These are phyloP conservation scores for Blastobotrys illinoisensis DNA, from an alignment of 1,139 yeast species.

Conservation along the genomic window DNA sequence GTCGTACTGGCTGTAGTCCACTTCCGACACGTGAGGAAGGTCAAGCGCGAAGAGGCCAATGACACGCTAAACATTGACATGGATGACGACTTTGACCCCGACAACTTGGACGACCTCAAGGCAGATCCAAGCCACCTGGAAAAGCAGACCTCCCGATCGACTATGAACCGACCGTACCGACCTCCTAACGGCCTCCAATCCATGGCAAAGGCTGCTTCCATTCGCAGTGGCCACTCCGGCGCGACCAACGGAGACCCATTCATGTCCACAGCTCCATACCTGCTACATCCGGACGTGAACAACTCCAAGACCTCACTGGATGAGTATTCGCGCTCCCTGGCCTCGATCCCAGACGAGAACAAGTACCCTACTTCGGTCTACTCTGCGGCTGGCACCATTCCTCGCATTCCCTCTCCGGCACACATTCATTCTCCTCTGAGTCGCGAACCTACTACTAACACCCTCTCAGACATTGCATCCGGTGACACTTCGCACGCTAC, in stretches of 20 bases:
- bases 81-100: constrained; percentile 21
- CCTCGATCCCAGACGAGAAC: constrained; percentile 14
- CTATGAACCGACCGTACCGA: background rate
- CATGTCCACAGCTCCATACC: constrained; percentile 20
- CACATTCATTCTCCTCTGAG: background rate
- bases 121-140: background rate
- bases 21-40: constrained; percentile 29
- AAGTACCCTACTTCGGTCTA: constrained; percentile 7
- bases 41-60: constrained; percentile 33
- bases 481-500: background rate
- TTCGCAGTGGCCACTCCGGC: constrained; percentile 2
- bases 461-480: background rate
- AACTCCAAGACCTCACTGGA: constrained; percentile 22
- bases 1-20: constrained; percentile 30
- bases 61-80: constrained; percentile 33
- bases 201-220: background rate
- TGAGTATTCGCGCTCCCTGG: constrained; percentile 22
- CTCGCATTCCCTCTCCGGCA: constrained; percentile 5
- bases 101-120: background rate
- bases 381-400: background rate
- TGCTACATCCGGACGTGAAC: constrained; percentile 20
- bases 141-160: background rate
- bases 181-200: constrained; percentile 4
- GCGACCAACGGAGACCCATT: constrained; percentile 18
- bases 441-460: background rate